Percentiles rank a stretch among this genome's conserved stretches.
Evolutionary conservation across 176 grass and related monocot genomes (phyloP).

Genomic region (sorghum (Sorghum bicolor)): Sorghum_bicolor_NCBIv3 NC_012872.2:59667001-59667500

Average conservation of each 20-base stretch:
- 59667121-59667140: conserved; percentile 93
- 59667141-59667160: conserved; percentile 73
- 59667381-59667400: conserved; percentile 99
- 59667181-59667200: conserved; percentile 94
- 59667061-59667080: conserved; percentile 92
- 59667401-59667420: conserved; percentile 93
- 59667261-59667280: conserved; percentile 98
- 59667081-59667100: conserved; percentile 90
- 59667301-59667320: conserved; percentile 7
- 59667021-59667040: conserved; percentile 86
- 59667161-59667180: conserved; percentile 98
- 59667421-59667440: conserved; percentile 76
- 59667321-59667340: conserved; percentile 2
- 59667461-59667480: conserved; percentile 99
- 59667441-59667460: conserved; percentile 96
- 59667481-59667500: conserved; percentile 94
- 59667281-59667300: conserved; percentile 21
- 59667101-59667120: conserved; percentile 99
- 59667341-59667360: neutral
- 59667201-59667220: conserved; percentile 91
- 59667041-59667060: conserved; percentile 80
- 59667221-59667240: conserved; percentile 91
- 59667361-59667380: conserved; percentile 98
- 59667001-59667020: conserved; percentile 72
- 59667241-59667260: conserved; percentile 92